Evolutionary conservation across 140 eudicot species (phyloP), one percentile per base, ranked within the genome.

Genomic region (Bidens hawaiensis): DNA sequence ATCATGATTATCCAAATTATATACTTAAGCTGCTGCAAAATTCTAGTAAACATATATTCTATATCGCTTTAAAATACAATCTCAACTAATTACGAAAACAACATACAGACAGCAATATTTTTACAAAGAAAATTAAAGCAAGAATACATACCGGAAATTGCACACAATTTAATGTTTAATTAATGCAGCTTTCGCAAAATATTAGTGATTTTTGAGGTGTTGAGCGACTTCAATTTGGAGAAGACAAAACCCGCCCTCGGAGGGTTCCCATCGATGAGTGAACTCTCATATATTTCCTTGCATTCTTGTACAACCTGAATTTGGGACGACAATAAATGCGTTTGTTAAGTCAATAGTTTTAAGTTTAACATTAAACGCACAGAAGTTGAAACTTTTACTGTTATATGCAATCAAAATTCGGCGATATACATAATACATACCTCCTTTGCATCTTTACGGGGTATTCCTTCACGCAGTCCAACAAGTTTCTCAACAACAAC

Each of bases 381-480:
- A 36, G 38, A 11, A 22, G 16, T 14, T 5, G 33, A 28, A 28
- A 28, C 3, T 28, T 28, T 28, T 28, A 28, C 33, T 28, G 33
- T 28, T 28, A 5, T 2, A 5, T 28, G 33, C 33, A 2, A 5
- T n/a, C 38, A 5, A 25, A 26, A 8, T 5, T 59, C 9, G 9
- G 23, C n/a, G n/a, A n/a, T n/a, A n/a, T n/a, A n/a, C n/a, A n/a
- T 33, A 24, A 42, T 26, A 22, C 18, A 52, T 85, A 88, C 96
- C 93, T 93, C 99, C 75, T 93, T 93, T 1, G 99, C 96, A 68
- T 93, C 99, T 78, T 93, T 88, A 11, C 95, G 78, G 19, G 99
- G 96, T 65, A 91, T 91, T 73, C 99, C 99, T 85, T 91, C 99
- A 57, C 99, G 85, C 40, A 93, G 64, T 6, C 84, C 76, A 59